Evolutionary conservation across 2,329 filamentous ascomycete genomes (phyloP), one percentile per base, ranked within the genome.

Genomic region (Graphiopsis chlorocephala): DNA sequence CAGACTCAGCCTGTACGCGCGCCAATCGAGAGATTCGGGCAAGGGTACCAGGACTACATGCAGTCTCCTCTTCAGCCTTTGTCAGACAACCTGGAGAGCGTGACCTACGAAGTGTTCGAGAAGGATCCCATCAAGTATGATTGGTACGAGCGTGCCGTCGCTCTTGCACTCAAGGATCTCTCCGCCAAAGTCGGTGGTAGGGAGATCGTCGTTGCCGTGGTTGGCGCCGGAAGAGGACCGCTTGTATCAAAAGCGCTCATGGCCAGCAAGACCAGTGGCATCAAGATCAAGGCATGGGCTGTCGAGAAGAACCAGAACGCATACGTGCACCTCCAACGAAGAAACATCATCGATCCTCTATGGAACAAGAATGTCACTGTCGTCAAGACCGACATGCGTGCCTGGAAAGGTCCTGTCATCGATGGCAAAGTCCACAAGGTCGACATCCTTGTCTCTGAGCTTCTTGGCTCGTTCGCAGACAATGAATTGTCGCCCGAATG

Each of bases 251-350:
- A 95, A 57, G 92, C 92, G 1, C 80, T 99, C 28, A 87, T 87
- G 66, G 96, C 95, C 14, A 94, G 92, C 71, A 84, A 88, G 67
- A 84, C 82, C 17, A 90, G 92, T 1, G 89, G 89, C 1, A 89
- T 97, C 3, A 83, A 87, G 23, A 90, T 98, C 59, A 88, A 93
- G 70, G 85, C 96, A 53, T 98, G 93, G 88, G 95, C 92, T 0
- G 87, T 99, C 3, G 95, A 99, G 79, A 99, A 99, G 84, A 99
- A 99, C 78, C 95, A 92, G 4, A 98, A 99, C 74, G 95, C 95
- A 0, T 98, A 94, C 75, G 93, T 99, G 7, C 88, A 97, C 69
- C 86, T 99, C 2, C 88, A 97, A 67, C 86, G 91, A 26, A 92
- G 96, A 74, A 98, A 98, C 73, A 84, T 89, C 68, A 86, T 84